Base-by-base conservation (phyloP, 73 alveolate species). In the Stentor roeselii region DNA sequence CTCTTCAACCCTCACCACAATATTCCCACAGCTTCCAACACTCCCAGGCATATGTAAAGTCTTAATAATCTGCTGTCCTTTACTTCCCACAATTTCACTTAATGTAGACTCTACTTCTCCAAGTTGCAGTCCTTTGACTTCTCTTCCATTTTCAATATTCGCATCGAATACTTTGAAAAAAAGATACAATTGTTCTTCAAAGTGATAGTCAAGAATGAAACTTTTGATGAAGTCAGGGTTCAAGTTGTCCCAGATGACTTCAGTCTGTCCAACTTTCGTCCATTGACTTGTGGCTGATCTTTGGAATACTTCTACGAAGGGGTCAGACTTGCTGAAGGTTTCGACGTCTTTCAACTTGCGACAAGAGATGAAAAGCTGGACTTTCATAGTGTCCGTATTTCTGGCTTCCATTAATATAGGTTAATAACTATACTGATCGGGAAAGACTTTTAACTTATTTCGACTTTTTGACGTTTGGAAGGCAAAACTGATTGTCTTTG, bases 221-320 rank as follows among this genome's bases (percentile, higher is more conserved):
- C 89, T 60, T 67, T 74, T 86, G 37, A 88, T 86, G 78, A 93
- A 93, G 58, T 91, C 91, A 4, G 98, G 98, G 78, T 93, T 91
- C 34, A 91, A 85, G 75, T 93, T 88, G 77, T 93, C 88, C 39
- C 82, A 39, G 11, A 83, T 83, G 67, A 60, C 61, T 80, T 91
- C 98, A n/a, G 98, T 91, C 59, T 82, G 61, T 30, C 96, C 98
- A 11, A 86, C 80, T 31, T 60, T 42, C 37, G 75, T 38, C 89
- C 92, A 91, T 34, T 76, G 37, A 21, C 30, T 78, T 34, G 59
- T 36, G 21, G 82, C 6, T 15, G 60, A n/a, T 2, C 31, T 41
- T 39, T 37, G 82, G 39, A 37, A 76, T 31, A 76, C 59, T 39
- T 76, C 84, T 36, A 76, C 84, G 39, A 76, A 76, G 34, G 84